Evolutionary conservation across 2,329 filamentous ascomycete genomes (phyloP).

Genomic region (Helotiales sp.): DNA sequence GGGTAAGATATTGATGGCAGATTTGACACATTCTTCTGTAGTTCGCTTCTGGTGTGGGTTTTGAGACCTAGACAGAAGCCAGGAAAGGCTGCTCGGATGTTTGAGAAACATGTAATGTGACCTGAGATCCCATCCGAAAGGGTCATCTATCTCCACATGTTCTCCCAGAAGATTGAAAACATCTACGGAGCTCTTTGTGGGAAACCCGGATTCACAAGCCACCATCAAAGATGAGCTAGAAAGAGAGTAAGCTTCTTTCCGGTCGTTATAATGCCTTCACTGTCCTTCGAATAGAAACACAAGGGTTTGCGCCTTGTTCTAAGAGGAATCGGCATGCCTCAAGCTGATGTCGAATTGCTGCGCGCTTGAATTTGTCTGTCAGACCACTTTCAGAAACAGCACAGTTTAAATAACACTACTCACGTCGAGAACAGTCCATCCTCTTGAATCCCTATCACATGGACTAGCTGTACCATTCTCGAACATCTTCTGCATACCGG

Average conservation of each 20-base stretch:
- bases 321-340: background rate
- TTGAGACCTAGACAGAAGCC: background rate
- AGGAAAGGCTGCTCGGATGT: background rate
- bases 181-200: background rate
- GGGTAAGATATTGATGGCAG: background rate
- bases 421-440: background rate
- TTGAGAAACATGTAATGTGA: too few relatives aligned
- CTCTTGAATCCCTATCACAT: background rate
- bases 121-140: background rate
- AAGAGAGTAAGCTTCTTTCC: background rate
- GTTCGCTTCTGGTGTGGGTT: background rate
- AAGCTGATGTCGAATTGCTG: background rate
- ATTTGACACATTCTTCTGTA: background rate
- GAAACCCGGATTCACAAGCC: background rate
- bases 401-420: background rate
- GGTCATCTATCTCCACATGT: background rate
- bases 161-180: background rate
- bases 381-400: background rate
- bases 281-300: background rate
- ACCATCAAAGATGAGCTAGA: background rate
- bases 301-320: background rate
- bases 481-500: background rate
- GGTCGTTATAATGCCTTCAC: too few relatives aligned
- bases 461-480: background rate
- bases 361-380: background rate